phyloP scores from a whole-genome alignment of 169 alveolate species.

The Cytauxzoon felis region DNA sequence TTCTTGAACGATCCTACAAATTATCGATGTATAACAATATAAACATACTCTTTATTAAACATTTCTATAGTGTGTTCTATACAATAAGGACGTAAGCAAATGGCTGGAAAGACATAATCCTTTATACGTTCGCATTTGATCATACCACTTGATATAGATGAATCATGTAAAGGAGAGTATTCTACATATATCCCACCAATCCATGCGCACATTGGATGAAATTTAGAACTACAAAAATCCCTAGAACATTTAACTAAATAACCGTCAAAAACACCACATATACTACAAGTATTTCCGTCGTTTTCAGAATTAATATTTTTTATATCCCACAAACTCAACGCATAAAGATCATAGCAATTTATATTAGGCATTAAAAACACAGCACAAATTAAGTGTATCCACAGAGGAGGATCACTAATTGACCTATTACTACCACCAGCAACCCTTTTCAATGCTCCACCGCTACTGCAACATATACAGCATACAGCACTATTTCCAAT shows the following conservation, averaged over 20 bases:
- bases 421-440: neutral
- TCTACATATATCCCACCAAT: slow-evolving; percentile 40
- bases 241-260: slow-evolving; percentile 10
- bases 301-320: neutral
- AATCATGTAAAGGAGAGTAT: slow-evolving; percentile 23
- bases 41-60: slow-evolving; percentile 11
- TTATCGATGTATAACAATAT: neutral
- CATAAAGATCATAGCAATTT: slow-evolving; percentile 23
- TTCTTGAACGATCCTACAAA: slow-evolving; percentile 30
- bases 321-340: slow-evolving; percentile 33
- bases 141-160: slow-evolving; percentile 1
- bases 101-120: slow-evolving; percentile 33
- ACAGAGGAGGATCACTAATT: neutral
- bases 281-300: neutral
- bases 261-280: slow-evolving; percentile 53
- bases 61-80: slow-evolving; percentile 16
- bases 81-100: slow-evolving; percentile 19
- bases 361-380: slow-evolving; percentile 45
- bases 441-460: slow-evolving; percentile 54
- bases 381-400: slow-evolving; percentile 59
- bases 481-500: slow-evolving; percentile 47
- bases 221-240: slow-evolving; percentile 14
- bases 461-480: slow-evolving; percentile 42
- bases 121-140: neutral
- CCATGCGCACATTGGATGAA: slow-evolving; percentile 58